Evolutionary conservation across 2,329 filamentous ascomycete species (phyloP), one percentile per base, ranked within the genome.

Genomic region (Blumeria hordei): DNA sequence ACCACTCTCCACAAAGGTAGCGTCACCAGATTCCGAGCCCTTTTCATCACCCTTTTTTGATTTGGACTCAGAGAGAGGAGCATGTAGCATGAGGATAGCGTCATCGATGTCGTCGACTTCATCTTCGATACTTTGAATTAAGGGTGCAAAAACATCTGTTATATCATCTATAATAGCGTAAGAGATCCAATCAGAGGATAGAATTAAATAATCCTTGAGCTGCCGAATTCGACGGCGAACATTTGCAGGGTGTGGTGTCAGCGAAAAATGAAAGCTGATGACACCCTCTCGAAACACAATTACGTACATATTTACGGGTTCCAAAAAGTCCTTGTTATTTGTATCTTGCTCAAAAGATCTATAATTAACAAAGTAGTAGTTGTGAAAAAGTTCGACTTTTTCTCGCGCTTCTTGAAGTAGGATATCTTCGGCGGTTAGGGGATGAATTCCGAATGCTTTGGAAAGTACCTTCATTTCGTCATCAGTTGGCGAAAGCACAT

Each of bases 281-380:
- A 98, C 84, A 28, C 92, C 92, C 66, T 96, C 88, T 11, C 88
- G 80, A 72, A 98, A 98, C 9, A 98, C 92, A 8, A 96, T 83
- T 37, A 95, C 84, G 64, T 96, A 98, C 76, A 98, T 87, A 68
- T 96, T 94, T 64, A 98, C 85, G 0, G 92, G 90, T 62, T 96
- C 87, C 49, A 98, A 75, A 66, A 93, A 94, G 64, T 93, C 81
- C 56, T 92, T 85, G 65, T 81, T 94, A 61, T 82, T 83, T 58
- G 80, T 79, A 64, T 98, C 92, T 67, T 96, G 92, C 66, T 98
- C 92, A 64, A 98, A 98, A 0, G 88, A 93, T 14, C 92, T 84
- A 67, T 98, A 98, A 67, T 94, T 96, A 69, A 98, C 86, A 64
- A 98, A 95, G 68, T 98, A 98, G 70, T 98, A 98, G 66, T 94